phyloP scores from a whole-genome alignment of 2,329 filamentous ascomycete species.

The Teratosphaeria gauchensis region DNA sequence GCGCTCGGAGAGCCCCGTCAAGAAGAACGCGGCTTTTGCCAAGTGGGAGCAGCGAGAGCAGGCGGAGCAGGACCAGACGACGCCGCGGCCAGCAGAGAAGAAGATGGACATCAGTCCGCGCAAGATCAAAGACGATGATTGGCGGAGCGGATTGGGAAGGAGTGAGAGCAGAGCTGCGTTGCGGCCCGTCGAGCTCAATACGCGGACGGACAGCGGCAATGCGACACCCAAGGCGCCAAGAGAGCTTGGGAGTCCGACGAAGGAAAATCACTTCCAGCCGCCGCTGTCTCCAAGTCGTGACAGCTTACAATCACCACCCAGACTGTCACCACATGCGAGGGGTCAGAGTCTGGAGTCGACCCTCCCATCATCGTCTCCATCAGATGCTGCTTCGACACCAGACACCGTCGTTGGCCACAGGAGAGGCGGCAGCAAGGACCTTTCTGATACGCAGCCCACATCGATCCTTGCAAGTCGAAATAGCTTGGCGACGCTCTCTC shows the following conservation, averaged over 20 bases:
- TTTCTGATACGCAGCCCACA: constrained; percentile 10
- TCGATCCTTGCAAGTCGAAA: constrained; percentile 18
- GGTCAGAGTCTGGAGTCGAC: constrained; percentile 16
- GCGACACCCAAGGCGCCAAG: not conserved
- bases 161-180: constrained; percentile 22
- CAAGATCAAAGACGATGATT: constrained; percentile 24
- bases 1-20: constrained; percentile 26
- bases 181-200: constrained; percentile 21
- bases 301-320: constrained; percentile 11
- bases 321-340: constrained; percentile 14
- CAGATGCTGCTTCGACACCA: not conserved
- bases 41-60: constrained; percentile 21
- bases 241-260: constrained; percentile 12
- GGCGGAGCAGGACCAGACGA: constrained; percentile 11
- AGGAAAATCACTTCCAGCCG: constrained; percentile 15
- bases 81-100: constrained; percentile 13
- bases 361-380: not conserved
- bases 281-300: not conserved
- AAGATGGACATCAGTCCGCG: constrained; percentile 23
- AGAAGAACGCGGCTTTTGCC: constrained; percentile 24
- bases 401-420: not conserved
- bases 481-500: constrained; percentile 25
- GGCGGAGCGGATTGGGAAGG: constrained; percentile 19
- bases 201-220: constrained; percentile 10
- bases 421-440: not conserved